A percentile compares a stretch with the other conserved stretches of the same genome.
Conservation (phyloP, 805 yeast species). For the Komagataella pseudopastoris region DNA sequence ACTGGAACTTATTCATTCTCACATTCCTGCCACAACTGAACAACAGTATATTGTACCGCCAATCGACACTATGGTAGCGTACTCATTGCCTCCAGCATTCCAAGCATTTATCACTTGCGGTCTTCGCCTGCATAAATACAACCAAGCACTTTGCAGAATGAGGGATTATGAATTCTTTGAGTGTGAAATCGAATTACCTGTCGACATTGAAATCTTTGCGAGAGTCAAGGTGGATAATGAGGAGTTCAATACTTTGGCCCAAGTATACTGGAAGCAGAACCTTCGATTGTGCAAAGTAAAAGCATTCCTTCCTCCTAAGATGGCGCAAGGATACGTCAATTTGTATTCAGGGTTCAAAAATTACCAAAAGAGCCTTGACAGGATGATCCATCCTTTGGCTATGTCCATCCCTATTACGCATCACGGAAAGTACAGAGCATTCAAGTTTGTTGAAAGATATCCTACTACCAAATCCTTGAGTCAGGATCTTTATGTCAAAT, state of each 20-base stretch:
- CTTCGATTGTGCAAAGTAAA: slow-evolving; percentile 64
- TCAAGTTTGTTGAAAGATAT: slow-evolving; percentile 57
- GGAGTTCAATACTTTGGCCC: slow-evolving; percentile 53
- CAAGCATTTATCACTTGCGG: slow-evolving; percentile 60
- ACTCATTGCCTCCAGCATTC: slow-evolving; percentile 76
- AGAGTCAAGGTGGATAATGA: slow-evolving; percentile 33
- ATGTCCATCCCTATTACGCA: slow-evolving; percentile 68
- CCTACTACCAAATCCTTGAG: slow-evolving; percentile 58
- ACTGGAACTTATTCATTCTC: slow-evolving; percentile 62
- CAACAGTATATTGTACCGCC: slow-evolving; percentile 86
- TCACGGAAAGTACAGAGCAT: slow-evolving; percentile 44
- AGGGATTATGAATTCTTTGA: slow-evolving; percentile 71
- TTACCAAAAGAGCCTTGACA: slow-evolving; percentile 40
- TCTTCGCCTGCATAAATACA: slow-evolving; percentile 51
- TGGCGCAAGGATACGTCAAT: slow-evolving; percentile 56
- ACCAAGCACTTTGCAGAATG: slow-evolving; percentile 63
- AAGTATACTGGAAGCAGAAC: slow-evolving; percentile 56
- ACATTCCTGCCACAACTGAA: slow-evolving; percentile 65
- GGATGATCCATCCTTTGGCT: slow-evolving; percentile 35
- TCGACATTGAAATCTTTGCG: slow-evolving; percentile 54
- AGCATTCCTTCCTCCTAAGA: slow-evolving; percentile 64
- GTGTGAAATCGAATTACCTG: slow-evolving; percentile 59
- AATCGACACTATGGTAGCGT: slow-evolving; percentile 61
- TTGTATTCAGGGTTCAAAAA: slow-evolving; percentile 52
- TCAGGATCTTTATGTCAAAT: slow-evolving; percentile 69